Conservation (phyloP, 352 stramenopile species). For the Phytopythium kandeliae region DNA sequence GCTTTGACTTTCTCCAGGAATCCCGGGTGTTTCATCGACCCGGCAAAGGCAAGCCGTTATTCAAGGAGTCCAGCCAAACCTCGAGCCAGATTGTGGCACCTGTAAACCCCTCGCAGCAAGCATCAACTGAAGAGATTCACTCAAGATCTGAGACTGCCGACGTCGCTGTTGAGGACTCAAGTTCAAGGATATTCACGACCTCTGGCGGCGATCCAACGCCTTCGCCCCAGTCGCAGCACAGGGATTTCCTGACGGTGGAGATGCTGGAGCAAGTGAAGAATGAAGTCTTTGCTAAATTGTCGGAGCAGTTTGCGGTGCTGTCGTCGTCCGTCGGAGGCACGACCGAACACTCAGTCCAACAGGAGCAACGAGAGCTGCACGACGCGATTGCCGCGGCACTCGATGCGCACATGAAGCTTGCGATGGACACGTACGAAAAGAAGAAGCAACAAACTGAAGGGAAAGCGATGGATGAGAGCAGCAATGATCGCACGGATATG, state of each 20-base stretch:
- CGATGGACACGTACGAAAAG: constrained; percentile 18
- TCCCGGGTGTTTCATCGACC: constrained; percentile 7
- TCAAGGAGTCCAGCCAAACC: not conserved
- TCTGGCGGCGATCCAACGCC: not conserved
- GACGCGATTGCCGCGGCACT: constrained; percentile 42
- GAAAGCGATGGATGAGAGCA: not conserved
- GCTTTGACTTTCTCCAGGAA: constrained; percentile 19
- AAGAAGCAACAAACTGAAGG: constrained; percentile 8
- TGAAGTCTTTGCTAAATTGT: constrained; percentile 53
- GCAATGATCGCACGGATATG: constrained; percentile 1
- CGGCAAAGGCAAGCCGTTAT: not conserved
- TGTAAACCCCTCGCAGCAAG: not conserved
- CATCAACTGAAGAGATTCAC: not conserved
- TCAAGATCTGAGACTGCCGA: not conserved
- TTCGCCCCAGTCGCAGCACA: constrained; percentile 32
- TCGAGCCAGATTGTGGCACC: not conserved
- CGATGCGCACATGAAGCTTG: constrained; percentile 42
- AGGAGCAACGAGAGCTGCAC: constrained; percentile 29
- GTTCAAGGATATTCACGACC: not conserved
- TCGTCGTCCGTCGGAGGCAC: not conserved
- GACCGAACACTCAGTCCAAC: constrained; percentile 5
- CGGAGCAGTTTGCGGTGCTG: constrained; percentile 23
- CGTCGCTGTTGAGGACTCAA: not conserved
- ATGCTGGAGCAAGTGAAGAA: constrained; percentile 58
- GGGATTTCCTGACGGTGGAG: constrained; percentile 40